Conservation (phyloP, 148 eudicot species). For the Vaccinium vitisidaea region DNA sequence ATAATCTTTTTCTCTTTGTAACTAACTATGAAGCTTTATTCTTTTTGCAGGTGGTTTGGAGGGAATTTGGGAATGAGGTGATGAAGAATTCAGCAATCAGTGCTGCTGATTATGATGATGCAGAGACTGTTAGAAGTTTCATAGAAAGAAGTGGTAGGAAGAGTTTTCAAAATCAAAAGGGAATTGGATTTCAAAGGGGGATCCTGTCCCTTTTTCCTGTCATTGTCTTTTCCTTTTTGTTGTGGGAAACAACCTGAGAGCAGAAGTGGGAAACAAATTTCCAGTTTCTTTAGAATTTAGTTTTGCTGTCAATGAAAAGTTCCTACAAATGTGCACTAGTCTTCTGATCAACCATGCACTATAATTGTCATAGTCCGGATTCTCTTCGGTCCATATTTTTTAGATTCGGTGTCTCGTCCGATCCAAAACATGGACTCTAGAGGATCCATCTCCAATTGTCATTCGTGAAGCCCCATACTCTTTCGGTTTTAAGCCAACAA, state of each 20-base stretch:
- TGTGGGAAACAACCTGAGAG: constrained; percentile 27
- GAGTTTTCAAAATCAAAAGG: constrained; percentile 19
- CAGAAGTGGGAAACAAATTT: constrained; percentile 27
- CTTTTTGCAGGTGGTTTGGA: constrained; percentile 31
- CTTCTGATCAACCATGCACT: not conserved
- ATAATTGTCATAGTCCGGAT: too few species aligned
- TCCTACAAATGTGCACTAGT: constrained; percentile 6
- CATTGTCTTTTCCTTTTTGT: not conserved
- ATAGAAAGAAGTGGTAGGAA: not conserved
- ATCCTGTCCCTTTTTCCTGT: constrained; percentile 23
- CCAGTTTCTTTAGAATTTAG: constrained; percentile 12
- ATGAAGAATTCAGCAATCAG: not conserved
- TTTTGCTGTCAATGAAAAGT: constrained; percentile 23
- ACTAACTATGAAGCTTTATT: not conserved
- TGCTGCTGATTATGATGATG: not conserved
- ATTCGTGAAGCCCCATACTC: constrained; percentile 19
- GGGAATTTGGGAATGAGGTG: constrained; percentile 29
- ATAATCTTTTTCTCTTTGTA: not conserved
- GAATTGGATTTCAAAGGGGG: constrained; percentile 29
- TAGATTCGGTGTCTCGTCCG: too few species aligned
- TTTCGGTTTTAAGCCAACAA: not conserved
- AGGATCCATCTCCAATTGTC: constrained; percentile 15
- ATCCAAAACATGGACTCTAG: too few species aligned
- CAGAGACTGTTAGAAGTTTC: constrained; percentile 7
- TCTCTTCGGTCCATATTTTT: too few species aligned